Percentiles rank a stretch among this genome's conserved stretches.
Evolutionary conservation across 108 stramenopile species (phyloP).

Genomic region (Conticribra weissflogii): DNA sequence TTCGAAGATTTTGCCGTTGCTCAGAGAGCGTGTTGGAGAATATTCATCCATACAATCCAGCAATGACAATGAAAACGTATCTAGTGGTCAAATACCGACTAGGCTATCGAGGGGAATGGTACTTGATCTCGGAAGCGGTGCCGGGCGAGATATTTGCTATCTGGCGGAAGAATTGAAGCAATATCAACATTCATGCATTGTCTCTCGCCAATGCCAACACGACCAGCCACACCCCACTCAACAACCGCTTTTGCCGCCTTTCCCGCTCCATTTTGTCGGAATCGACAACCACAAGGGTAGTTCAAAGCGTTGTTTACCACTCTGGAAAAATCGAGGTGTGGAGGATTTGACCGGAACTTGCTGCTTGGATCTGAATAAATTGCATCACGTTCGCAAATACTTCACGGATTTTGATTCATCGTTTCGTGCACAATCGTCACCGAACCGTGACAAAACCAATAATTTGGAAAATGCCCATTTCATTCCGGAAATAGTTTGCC

Average conservation of each 20-base stretch:
- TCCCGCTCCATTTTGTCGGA: conserved; percentile 54
- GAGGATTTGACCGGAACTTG: conserved; percentile 45
- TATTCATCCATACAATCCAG: background rate
- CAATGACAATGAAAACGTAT: background rate
- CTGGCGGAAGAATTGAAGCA: conserved; percentile 74
- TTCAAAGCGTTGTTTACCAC: conserved; percentile 50
- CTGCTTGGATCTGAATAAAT: conserved; percentile 56
- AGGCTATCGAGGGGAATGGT: conserved; percentile 20
- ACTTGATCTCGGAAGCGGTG: conserved; percentile 82
- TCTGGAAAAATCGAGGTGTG: conserved; percentile 67
- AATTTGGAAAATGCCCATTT: background rate
- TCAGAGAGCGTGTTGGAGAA: conserved; percentile 30
- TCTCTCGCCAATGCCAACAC: too few species aligned
- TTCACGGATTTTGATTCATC: conserved; percentile 10
- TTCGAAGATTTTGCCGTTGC: conserved; percentile 52
- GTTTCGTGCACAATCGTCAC: background rate
- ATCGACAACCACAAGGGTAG: conserved; percentile 82
- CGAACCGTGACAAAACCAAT: background rate
- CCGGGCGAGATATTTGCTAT: conserved; percentile 81
- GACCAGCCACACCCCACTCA: background rate
- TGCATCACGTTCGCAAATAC: conserved; percentile 35
- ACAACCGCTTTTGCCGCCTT: conserved; percentile 8
- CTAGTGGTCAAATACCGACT: background rate
- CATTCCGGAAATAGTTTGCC: conserved; percentile 33
- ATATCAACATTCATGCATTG: conserved; percentile 18